These are phyloP conservation scores for Fragaria vesca DNA, from an alignment of 306 rosid species.

Conservation along the genomic window DNA sequence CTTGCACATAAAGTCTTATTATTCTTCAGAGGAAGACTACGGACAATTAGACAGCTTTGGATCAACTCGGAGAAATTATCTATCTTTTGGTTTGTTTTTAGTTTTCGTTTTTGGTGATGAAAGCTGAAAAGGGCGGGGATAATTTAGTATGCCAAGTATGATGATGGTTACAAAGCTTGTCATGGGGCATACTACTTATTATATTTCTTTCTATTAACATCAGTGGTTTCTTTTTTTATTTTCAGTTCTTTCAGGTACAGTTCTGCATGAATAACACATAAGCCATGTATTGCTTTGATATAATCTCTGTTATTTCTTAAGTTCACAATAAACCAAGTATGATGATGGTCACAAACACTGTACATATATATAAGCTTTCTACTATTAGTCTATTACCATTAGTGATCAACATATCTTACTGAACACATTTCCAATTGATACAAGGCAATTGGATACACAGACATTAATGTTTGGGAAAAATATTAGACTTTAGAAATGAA, in stretches of 20 bases:
- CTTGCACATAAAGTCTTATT: background rate
- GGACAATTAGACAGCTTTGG: background rate
- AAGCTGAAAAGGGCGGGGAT: background rate
- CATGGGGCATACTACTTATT: background rate
- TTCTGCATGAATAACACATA: background rate
- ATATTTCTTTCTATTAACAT: background rate
- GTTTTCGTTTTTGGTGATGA: background rate
- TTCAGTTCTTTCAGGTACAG: background rate
- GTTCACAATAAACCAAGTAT: background rate
- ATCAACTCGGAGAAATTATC: background rate
- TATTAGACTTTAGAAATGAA: background rate
- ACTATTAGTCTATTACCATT: background rate
- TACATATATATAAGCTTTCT: background rate
- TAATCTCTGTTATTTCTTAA: background rate
- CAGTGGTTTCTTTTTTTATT: background rate
- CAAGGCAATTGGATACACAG: constrained; percentile 2
- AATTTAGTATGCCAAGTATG: background rate
- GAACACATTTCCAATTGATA: background rate
- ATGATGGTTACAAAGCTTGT: too few relatives aligned
- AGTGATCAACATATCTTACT: background rate
- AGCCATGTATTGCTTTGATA: background rate
- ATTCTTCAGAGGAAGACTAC: background rate
- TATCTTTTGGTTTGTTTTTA: background rate
- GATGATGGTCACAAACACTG: background rate
- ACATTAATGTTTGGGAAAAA: background rate